Conservation (phyloP, 495 filamentous ascomycete genomes). For the Neurospora sp. region DNA sequence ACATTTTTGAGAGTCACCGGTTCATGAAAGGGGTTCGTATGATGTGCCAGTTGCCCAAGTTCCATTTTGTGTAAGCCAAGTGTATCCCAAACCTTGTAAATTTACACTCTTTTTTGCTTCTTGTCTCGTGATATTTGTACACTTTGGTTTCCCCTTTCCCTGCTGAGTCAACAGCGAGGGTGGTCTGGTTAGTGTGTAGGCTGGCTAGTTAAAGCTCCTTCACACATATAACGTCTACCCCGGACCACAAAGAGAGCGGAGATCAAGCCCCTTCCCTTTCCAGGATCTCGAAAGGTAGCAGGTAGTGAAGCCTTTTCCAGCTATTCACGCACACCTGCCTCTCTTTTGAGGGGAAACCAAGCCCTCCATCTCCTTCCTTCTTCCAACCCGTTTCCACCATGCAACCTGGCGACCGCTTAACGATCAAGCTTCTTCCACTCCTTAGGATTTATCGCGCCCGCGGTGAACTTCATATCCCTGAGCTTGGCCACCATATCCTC, state of each 20-base stretch:
- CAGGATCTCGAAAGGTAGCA: background rate
- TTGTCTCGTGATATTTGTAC: background rate
- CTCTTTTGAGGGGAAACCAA: background rate
- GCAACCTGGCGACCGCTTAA: background rate
- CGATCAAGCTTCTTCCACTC: background rate
- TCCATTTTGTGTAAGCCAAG: background rate
- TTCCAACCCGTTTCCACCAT: background rate
- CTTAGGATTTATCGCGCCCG: background rate
- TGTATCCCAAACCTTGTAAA: background rate
- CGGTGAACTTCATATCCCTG: constrained; percentile 21
- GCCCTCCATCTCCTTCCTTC: background rate
- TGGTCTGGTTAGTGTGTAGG: background rate
- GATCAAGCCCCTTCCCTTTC: background rate
- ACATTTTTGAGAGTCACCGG: background rate
- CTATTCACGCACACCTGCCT: background rate
- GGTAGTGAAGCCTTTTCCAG: background rate
- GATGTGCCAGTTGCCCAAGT: background rate
- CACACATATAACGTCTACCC: background rate
- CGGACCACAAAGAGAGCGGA: background rate
- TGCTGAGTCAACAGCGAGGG: background rate
- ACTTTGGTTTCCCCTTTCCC: background rate
- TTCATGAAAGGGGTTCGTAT: background rate
- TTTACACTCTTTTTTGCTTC: background rate
- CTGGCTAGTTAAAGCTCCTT: background rate
- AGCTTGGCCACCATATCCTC: constrained; percentile 62